Conservation (phyloP, 768 basidiomycete species). For the Tricholoma saponaceum region DNA sequence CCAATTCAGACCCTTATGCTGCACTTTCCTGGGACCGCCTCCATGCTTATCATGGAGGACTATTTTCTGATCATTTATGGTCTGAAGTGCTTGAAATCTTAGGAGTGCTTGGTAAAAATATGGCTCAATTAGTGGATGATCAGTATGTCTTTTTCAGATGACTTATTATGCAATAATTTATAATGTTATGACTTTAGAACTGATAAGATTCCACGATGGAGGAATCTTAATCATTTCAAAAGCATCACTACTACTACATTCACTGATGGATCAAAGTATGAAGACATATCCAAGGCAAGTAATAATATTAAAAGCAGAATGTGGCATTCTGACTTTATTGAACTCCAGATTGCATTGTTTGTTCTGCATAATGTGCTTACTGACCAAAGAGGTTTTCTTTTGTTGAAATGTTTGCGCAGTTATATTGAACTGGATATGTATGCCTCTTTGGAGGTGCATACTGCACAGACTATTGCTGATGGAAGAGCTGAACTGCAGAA, state of each 20-base stretch:
- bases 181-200: background rate
- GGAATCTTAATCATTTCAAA: constrained; percentile 7
- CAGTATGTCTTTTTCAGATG: constrained; percentile 21
- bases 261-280: constrained; percentile 9
- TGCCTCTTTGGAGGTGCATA: constrained; percentile 24
- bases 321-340: no score
- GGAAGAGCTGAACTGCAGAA: constrained; percentile 15
- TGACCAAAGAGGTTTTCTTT: background rate
- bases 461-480: constrained; percentile 22
- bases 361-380: background rate
- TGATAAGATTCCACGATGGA: constrained; percentile 7
- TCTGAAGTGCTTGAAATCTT: constrained; percentile 19
- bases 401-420: constrained; percentile 9
- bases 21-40: constrained; percentile 36
- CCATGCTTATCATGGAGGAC: constrained; percentile 29
- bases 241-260: constrained; percentile 9
- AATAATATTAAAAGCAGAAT: no score
- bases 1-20: constrained; percentile 27
- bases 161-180: no score
- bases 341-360: background rate
- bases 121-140: constrained; percentile 15
- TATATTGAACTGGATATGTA: constrained; percentile 20
- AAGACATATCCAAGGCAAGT: constrained; percentile 10
- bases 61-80: constrained; percentile 30
- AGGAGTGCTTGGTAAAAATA: constrained; percentile 4